phyloP scores from a whole-genome alignment of 768 basidiomycete genomes.

The Chlorophyllum brunneum region DNA sequence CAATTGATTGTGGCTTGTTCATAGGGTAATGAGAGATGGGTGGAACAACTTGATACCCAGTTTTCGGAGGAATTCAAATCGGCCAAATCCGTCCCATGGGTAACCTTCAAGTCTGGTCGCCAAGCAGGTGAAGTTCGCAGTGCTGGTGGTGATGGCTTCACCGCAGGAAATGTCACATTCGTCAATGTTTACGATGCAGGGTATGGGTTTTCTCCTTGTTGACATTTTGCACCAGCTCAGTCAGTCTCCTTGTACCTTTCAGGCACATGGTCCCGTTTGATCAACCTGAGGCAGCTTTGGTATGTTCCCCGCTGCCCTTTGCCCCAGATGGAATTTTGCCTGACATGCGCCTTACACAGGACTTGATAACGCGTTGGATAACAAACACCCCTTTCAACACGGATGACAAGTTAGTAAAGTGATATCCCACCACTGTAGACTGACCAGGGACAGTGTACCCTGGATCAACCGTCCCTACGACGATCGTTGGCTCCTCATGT shows the following conservation, averaged over 20 bases:
- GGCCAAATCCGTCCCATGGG: constrained; percentile 52
- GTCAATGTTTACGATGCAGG: constrained; percentile 78
- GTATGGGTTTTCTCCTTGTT: constrained; percentile 27
- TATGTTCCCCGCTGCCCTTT: constrained; percentile 27
- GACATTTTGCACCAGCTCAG: not conserved
- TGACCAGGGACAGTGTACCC: too few species aligned
- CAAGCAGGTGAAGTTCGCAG: constrained; percentile 65
- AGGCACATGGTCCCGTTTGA: constrained; percentile 92
- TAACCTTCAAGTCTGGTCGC: constrained; percentile 46
- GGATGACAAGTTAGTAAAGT: not conserved
- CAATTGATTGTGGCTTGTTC: not conserved
- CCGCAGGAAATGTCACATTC: constrained; percentile 82
- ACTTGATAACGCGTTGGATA: constrained; percentile 54
- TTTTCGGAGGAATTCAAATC: constrained; percentile 60
- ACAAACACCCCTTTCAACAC: constrained; percentile 13
- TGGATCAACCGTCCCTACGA: too few species aligned
- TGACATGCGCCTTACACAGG: constrained; percentile 30
- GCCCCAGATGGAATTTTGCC: not conserved
- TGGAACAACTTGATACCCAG: constrained; percentile 56
- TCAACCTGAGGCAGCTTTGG: constrained; percentile 83
- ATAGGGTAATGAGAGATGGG: constrained; percentile 78
- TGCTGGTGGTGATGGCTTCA: constrained; percentile 58
- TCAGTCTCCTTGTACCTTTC: constrained; percentile 5
- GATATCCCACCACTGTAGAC: not conserved
- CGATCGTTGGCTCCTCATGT: too few species aligned